Conservation (phyloP, 345 rosid species). For the Ailanthus altissimus region DNA sequence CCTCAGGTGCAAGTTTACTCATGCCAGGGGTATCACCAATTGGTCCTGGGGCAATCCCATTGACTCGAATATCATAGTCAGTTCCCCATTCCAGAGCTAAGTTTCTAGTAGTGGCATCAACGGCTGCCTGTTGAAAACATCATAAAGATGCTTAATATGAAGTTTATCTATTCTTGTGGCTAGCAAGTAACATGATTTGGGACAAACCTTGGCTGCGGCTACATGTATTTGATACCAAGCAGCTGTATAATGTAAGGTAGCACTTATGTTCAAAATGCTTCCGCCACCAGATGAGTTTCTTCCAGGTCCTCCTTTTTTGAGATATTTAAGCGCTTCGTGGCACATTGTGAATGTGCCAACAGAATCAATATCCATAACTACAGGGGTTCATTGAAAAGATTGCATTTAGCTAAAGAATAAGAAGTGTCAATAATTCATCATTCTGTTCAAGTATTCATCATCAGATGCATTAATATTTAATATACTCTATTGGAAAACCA, state of each 20-base stretch:
- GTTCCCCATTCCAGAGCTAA: conserved; percentile 87
- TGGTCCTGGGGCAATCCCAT: conserved; percentile 89
- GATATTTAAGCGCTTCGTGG: conserved; percentile 63
- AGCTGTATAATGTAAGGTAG: conserved; percentile 77
- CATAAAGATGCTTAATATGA: not conserved
- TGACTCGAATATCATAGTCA: conserved; percentile 58
- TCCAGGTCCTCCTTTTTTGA: conserved; percentile 69
- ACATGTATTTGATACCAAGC: conserved; percentile 86
- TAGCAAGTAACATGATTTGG: not conserved
- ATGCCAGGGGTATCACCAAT: conserved; percentile 74
- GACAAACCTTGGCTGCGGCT: conserved; percentile 76
- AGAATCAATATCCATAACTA: conserved; percentile 79
- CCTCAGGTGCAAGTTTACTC: conserved; percentile 73
- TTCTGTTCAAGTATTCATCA: not conserved
- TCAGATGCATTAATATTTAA: not conserved
- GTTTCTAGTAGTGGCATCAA: conserved; percentile 68
- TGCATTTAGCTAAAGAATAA: conserved; percentile 8
- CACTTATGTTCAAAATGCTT: conserved; percentile 70
- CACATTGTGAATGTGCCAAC: conserved; percentile 87
- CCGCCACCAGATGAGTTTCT: conserved; percentile 51
- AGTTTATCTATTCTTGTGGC: not conserved
- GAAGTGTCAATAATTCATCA: not conserved
- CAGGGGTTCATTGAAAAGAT: conserved; percentile 17
- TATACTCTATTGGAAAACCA: not conserved
- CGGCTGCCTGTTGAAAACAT: conserved; percentile 60